Evolutionary conservation across 441 rosid genomes (phyloP), one percentile per base, ranked within the genome.

Genomic region (Geranium incanum): DNA sequence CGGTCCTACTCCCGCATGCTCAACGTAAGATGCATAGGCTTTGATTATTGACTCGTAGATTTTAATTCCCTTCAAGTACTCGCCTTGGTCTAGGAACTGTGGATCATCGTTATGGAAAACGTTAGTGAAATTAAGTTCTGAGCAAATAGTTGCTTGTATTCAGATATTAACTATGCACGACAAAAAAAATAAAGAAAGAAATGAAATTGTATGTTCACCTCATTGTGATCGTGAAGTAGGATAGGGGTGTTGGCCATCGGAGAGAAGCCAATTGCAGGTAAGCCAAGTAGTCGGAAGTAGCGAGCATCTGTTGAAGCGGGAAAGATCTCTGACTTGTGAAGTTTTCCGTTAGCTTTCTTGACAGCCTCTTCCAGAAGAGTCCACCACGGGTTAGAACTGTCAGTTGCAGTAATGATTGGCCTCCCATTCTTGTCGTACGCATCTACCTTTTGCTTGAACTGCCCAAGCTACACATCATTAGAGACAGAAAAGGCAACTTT

Each of bases 221-320:
- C 99, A 71, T 95, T 89, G 77, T 95, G 99, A 82, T 85, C 97
- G 72, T 92, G 97, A 74, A 95, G 89, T 73, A 95, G 86, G 71
- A 85, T 52, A 65, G 97, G 99, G 15, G 99, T 95, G 78, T 92
- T 88, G 60, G 89, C 88, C 84, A 95, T 90, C 3, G 97, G 99
- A 70, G 97, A 92, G 80, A 95, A 90, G 19, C 97, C 96, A 80
- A 95, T 83, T 2, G 97, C 94, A 21, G 93, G 93, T 50, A 95
- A 39, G 70, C 97, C 97, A 48, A 16, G 79, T 12, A 59, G 33
- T 15, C 96, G 84, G 72, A 92, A 90, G 82, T 84, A 88, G 71
- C 88, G 93, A 80, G 91, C 80, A 81, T 95, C 99, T 1, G 97
- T 95, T 60, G 99, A 72, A 0, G 93, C 97, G 13, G 95, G 97